These are phyloP conservation scores for Mollisia scopiformis DNA, from an alignment of 2,329 filamentous ascomycete genomes.

Conservation along the genomic window DNA sequence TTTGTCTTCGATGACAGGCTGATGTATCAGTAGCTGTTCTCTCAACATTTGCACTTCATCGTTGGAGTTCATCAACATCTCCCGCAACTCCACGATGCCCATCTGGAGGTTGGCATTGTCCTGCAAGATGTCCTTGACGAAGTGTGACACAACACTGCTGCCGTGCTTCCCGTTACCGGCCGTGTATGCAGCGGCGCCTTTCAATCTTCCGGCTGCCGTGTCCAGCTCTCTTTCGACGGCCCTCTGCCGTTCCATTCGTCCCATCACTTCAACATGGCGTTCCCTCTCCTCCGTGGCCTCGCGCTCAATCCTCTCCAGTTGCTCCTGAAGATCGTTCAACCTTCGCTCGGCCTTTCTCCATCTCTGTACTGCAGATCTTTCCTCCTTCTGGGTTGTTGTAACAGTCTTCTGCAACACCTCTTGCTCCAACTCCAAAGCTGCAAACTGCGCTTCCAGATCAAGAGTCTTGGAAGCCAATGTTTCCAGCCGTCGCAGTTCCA, in stretches of 20 bases:
- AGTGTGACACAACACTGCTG: conserved; percentile 84
- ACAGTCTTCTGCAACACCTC: conserved; percentile 70
- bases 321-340: conserved; percentile 78
- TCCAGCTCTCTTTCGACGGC: conserved; percentile 82
- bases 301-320: conserved; percentile 85
- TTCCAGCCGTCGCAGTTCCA: conserved; percentile 75
- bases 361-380: conserved; percentile 75
- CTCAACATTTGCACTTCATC: conserved; percentile 88
- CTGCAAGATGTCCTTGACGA: conserved; percentile 92
- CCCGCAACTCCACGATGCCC: conserved; percentile 86
- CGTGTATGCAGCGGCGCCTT: conserved; percentile 71
- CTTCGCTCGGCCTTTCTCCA: conserved; percentile 86
- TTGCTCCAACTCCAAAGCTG: conserved; percentile 81
- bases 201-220: conserved; percentile 77
- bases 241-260: conserved; percentile 81
- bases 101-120: conserved; percentile 95
- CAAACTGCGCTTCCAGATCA: conserved; percentile 79
- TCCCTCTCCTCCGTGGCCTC: conserved; percentile 81
- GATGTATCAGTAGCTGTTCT: conserved; percentile 79
- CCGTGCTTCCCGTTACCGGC: conserved; percentile 60
- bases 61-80: conserved; percentile 89
- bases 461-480: conserved; percentile 74
- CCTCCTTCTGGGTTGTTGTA: conserved; percentile 70
- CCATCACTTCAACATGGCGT: conserved; percentile 78
- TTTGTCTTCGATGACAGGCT: conserved; percentile 59